phyloP scores from a whole-genome alignment of 768 basidiomycete genomes.

The Crassisporium funariophilum region DNA sequence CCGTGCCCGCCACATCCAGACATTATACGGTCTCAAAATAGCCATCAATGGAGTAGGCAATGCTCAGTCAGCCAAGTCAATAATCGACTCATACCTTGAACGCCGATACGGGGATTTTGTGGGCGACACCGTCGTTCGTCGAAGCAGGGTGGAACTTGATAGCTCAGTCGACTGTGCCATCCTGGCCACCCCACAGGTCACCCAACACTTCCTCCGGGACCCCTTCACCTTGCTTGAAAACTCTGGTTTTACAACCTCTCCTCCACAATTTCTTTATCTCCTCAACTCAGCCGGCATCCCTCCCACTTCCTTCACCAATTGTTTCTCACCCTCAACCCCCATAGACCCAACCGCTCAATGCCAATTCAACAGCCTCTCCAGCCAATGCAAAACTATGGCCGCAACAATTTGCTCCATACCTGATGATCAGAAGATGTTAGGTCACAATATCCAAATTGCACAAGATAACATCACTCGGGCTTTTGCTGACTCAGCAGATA shows the following conservation, averaged over 20 bases:
- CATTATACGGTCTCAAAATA: not conserved
- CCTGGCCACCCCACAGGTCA: not conserved
- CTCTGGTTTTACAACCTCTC: not conserved
- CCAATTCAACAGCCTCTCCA: not conserved
- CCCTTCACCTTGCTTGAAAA: not conserved
- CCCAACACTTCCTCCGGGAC: not conserved
- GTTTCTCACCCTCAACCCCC: not conserved
- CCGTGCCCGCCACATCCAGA: not conserved
- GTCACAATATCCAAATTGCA: not conserved
- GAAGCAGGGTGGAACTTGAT: not conserved
- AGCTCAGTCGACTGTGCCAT: not conserved
- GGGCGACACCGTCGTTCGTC: not conserved
- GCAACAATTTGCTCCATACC: not conserved
- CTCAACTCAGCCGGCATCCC: not conserved
- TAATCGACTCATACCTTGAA: not conserved
- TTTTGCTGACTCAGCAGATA: not conserved
- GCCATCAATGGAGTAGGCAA: not conserved
- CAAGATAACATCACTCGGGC: not conserved
- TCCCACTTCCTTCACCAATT: not conserved
- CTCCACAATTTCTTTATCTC: not conserved
- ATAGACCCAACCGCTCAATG: not conserved
- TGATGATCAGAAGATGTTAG: not conserved
- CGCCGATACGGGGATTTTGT: not conserved
- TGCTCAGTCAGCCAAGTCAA: not conserved
- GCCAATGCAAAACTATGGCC: not conserved